These are phyloP conservation scores for Orbilia brochopaga DNA, from an alignment of 2,329 filamentous ascomycete species.

Conservation along the genomic window DNA sequence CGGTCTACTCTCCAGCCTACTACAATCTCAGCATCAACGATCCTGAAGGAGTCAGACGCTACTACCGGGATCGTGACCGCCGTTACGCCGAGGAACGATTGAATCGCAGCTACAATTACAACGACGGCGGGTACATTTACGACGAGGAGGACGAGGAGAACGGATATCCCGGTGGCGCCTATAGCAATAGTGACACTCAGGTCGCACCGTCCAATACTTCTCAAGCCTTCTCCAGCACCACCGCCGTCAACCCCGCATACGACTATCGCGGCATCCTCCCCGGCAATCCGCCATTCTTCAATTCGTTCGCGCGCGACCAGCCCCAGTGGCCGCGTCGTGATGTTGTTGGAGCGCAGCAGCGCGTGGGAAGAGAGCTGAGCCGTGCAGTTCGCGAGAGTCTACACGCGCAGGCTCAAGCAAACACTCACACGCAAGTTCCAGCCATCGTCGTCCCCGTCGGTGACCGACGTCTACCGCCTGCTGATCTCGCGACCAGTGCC, in stretches of 20 bases:
- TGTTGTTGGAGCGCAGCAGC: constrained; percentile 32
- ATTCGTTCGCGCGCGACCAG: constrained; percentile 38
- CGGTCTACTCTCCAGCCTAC: background rate
- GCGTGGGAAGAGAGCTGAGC: constrained; percentile 12
- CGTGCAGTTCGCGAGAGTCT: constrained; percentile 11
- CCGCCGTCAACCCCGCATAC: constrained; percentile 7
- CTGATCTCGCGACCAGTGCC: too few relatives aligned
- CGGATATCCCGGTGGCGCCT: background rate
- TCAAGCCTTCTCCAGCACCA: background rate
- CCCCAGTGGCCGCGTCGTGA: constrained; percentile 38
- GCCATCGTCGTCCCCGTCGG: too few relatives aligned
- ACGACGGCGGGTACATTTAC: background rate
- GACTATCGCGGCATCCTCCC: constrained; percentile 19
- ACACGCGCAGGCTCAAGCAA: constrained; percentile 4
- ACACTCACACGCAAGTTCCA: too few relatives aligned
- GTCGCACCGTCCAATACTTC: constrained; percentile 8
- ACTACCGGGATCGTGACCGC: too few relatives aligned
- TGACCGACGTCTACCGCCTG: too few relatives aligned
- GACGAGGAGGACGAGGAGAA: constrained; percentile 11
- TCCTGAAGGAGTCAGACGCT: too few relatives aligned
- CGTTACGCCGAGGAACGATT: too few relatives aligned
- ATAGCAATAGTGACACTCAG: constrained; percentile 6
- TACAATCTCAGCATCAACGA: too few relatives aligned
- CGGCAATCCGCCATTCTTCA: constrained; percentile 26
- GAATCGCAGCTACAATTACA: background rate